Percentiles rank a stretch among this genome's conserved stretches.
Evolutionary conservation across 2,329 filamentous ascomycete genomes (phyloP).

Genomic region (Fusarium chlamydosporum): DNA sequence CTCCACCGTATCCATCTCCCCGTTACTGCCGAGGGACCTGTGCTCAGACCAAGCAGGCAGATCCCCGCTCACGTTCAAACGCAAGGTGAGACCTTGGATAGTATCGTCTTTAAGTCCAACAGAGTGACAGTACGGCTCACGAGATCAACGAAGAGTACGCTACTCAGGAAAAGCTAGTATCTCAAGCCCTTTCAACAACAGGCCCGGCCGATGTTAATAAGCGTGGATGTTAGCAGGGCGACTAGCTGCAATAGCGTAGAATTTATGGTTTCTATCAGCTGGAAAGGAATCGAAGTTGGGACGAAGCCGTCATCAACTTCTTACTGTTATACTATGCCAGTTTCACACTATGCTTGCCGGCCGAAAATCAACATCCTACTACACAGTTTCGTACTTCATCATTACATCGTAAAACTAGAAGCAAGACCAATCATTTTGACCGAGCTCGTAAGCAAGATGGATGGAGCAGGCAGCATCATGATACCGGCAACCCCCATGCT

Average conservation of each 20-base stretch:
- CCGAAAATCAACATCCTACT: not conserved
- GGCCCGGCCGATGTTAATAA: not conserved
- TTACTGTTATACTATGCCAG: not conserved
- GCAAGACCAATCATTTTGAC: not conserved
- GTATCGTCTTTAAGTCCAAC: slow-evolving; percentile 2
- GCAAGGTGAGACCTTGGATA: slow-evolving; percentile 5
- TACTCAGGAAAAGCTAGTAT: not conserved
- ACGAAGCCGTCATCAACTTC: not conserved
- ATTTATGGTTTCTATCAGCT: not conserved
- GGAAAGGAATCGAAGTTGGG: not conserved
- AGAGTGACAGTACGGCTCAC: slow-evolving; percentile 26
- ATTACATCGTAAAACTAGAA: not conserved
- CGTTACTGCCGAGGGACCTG: slow-evolving; percentile 33
- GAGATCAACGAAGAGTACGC: not conserved
- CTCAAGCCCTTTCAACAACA: not conserved
- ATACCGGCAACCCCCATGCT: not conserved
- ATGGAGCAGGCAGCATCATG: slow-evolving; percentile 3
- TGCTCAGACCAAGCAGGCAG: slow-evolving; percentile 14
- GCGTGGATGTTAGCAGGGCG: not conserved
- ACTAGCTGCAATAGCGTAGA: not conserved
- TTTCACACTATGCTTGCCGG: not conserved
- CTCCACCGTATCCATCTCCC: slow-evolving; percentile 14
- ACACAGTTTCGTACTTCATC: not conserved
- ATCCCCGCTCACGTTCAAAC: slow-evolving; percentile 10
- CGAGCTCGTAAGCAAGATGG: not conserved